Percentiles rank a stretch among this genome's conserved stretches.
Conservation (phyloP, 345 rosid genomes). For the Dimocarpus longan region DNA sequence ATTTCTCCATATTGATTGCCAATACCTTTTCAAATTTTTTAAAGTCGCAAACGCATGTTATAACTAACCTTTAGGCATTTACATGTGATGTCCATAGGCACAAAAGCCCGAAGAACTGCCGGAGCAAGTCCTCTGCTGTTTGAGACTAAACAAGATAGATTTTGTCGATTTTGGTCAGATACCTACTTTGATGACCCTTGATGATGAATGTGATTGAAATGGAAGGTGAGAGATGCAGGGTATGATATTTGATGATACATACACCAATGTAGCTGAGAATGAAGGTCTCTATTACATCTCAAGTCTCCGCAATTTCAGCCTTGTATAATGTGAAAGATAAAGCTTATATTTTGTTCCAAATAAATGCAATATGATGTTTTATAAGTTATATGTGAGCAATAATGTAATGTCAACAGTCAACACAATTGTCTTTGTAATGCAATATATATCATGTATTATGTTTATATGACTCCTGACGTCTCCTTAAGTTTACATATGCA, state of each 20-base stretch:
- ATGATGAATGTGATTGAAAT: conserved; percentile 41
- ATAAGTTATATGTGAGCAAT: not conserved
- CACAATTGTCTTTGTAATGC: not conserved
- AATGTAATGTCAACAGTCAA: not conserved
- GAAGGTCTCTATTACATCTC: not conserved
- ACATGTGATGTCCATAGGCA: conserved; percentile 48
- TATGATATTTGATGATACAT: not conserved
- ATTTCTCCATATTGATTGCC: not conserved
- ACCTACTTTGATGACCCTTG: conserved; percentile 54
- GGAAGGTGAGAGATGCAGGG: not conserved
- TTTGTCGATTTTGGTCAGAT: conserved; percentile 75
- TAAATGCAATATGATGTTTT: not conserved
- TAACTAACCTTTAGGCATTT: not conserved
- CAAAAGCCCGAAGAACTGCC: conserved; percentile 95
- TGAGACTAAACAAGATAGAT: conserved; percentile 83
- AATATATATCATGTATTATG: not conserved
- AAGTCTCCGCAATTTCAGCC: not conserved
- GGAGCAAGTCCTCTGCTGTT: conserved; percentile 76
- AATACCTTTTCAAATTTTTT: not conserved
- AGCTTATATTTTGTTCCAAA: not conserved
- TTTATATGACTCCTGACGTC: not conserved
- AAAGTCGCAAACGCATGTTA: no score
- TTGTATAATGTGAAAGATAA: not conserved
- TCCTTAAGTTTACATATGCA: no score
- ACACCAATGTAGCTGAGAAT: conserved; percentile 9